Evolutionary conservation across 352 stramenopile genomes (phyloP), one percentile per base, ranked within the genome.

Genomic region (Phytopythium ostracodes): DNA sequence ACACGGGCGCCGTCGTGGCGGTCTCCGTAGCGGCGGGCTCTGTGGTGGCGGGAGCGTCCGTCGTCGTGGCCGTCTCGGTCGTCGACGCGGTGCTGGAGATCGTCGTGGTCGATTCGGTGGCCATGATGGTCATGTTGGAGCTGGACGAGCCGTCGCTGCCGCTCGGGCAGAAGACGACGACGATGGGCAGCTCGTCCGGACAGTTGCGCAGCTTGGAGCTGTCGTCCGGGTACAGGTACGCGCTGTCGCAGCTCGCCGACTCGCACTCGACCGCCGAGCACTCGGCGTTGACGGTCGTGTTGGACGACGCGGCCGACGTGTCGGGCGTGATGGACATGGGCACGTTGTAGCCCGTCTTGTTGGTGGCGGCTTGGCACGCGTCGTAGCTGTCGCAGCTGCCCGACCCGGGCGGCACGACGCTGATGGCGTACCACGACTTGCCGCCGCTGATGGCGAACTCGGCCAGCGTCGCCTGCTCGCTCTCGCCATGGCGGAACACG

Each of bases 311-410:
- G 22, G 46, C 33, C 36, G 57, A 54, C 12, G 56, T 67, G 53
- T 62, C 55, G 35, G 80, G 81, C 2, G 58, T 72, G 64, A 91
- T 86, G 22, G 70, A 67, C 67, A 91, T 73, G 25, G 79, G 63
- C 29, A 88, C 70, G 52, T 91, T 91, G 71, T 75, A 91, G 51
- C 81, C 81, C 14, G 67, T 73, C 56, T 87, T 87, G 60, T 75
- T 67, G 5, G 81, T 84, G 0, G 55, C 67, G 9, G 56, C 25
- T 57, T 75, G 75, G 64, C 81, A 91, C 11, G 82, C 68, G 5
- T 53, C 69, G 47, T 77, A 79, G 60, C 75, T 89, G 35, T 60
- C 71, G 62, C 81, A 88, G 66, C 70, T 76, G 17, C 75, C 74
- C 0, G 76, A 74, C 69, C 76, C 65, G 52, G 81, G 78, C 1